Conservation (phyloP, 78 protist species). For the Diacronema lutheri region DNA sequence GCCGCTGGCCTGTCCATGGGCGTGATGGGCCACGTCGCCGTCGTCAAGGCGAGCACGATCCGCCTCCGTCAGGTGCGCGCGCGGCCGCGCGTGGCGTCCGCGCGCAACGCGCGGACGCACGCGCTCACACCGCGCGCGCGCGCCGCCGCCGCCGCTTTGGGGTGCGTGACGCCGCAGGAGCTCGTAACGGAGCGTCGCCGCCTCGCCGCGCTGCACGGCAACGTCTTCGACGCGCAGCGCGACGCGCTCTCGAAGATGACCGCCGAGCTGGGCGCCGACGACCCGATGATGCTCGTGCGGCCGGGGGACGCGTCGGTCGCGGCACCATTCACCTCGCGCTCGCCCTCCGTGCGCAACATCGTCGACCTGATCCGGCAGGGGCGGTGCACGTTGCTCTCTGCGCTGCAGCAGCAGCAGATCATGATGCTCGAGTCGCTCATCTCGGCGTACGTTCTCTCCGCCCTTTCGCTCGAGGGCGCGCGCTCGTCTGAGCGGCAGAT, state of each 20-base stretch:
- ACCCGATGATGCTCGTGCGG: slow-evolving; percentile 2
- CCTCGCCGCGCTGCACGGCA: slow-evolving; percentile 6
- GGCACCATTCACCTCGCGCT: slow-evolving; percentile 52
- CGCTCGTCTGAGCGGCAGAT: slow-evolving; percentile 31
- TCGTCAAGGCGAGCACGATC: neutral
- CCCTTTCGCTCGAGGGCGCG: slow-evolving; percentile 35
- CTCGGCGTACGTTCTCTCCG: slow-evolving; percentile 34
- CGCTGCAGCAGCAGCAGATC: slow-evolving; percentile 43
- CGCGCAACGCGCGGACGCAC: too few species aligned
- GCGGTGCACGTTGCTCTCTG: slow-evolving; percentile 29
- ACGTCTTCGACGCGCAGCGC: slow-evolving; percentile 12
- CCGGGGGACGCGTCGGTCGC: slow-evolving; percentile 59
- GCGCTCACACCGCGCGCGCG: too few species aligned
- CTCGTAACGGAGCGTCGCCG: neutral
- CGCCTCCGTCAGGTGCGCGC: neutral
- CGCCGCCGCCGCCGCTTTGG: too few species aligned
- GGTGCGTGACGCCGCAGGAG: too few species aligned
- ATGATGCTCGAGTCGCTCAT: slow-evolving; percentile 38
- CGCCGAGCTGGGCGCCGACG: neutral
- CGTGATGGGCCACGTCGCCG: neutral
- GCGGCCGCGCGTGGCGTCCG: neutral
- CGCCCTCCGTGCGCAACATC: slow-evolving; percentile 17
- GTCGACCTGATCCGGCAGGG: slow-evolving; percentile 37
- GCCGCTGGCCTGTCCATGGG: slow-evolving; percentile 19
- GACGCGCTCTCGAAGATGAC: neutral